Percentiles rank a stretch among this genome's conserved stretches.
Evolutionary conservation across 306 rosid species (phyloP).

Genomic region (Dryas octopetala): DNA sequence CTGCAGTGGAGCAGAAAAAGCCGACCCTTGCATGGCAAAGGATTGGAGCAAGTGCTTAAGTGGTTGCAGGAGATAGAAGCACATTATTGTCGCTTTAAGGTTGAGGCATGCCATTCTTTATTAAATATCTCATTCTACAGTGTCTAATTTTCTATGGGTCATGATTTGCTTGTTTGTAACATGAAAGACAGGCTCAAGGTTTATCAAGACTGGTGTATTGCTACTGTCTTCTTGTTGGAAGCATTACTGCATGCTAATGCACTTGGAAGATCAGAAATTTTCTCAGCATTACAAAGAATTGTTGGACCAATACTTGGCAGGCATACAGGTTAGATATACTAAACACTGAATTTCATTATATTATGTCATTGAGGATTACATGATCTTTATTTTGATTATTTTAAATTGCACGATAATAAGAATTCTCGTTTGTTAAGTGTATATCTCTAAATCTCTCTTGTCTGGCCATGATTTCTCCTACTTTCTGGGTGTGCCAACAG

Average conservation of each 20-base stretch:
- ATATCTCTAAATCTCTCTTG: neutral
- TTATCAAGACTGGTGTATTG: slow-evolving; percentile 61
- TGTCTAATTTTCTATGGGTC: slow-evolving; percentile 23
- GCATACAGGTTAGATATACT: slow-evolving; percentile 64
- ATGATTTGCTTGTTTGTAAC: slow-evolving; percentile 37
- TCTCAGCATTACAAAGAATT: slow-evolving; percentile 60
- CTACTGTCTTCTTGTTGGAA: slow-evolving; percentile 96
- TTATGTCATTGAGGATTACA: neutral
- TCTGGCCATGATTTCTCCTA: neutral
- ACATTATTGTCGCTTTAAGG: slow-evolving; percentile 45
- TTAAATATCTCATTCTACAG: slow-evolving; percentile 20
- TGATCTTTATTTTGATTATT: neutral
- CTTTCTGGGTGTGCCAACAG: neutral
- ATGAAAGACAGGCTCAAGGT: slow-evolving; percentile 59
- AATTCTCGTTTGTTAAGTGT: neutral
- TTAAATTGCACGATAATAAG: neutral
- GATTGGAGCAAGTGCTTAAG: slow-evolving; percentile 81
- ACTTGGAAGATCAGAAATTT: slow-evolving; percentile 70
- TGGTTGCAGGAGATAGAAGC: slow-evolving; percentile 75
- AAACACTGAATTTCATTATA: slow-evolving; percentile 1
- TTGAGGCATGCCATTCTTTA: slow-evolving; percentile 66
- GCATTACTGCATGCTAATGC: slow-evolving; percentile 73
- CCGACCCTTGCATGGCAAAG: slow-evolving; percentile 72
- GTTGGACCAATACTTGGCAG: slow-evolving; percentile 82
- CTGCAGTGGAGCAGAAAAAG: slow-evolving; percentile 90